Evolutionary conservation across 1,284 basidiomycete species (phyloP).

Genomic region (Trichosporon faecale): DNA sequence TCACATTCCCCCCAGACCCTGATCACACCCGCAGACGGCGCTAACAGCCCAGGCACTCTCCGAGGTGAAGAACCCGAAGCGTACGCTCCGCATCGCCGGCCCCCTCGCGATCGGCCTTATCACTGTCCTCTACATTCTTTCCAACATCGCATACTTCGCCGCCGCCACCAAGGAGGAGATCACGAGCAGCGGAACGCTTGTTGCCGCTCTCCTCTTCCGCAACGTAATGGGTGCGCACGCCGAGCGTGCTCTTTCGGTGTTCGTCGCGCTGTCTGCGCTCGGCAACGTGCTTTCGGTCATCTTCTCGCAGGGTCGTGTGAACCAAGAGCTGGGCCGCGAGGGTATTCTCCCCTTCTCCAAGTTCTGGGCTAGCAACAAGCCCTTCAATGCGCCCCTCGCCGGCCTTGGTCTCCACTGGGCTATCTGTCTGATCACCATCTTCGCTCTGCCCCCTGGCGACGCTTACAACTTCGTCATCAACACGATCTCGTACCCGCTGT

Average conservation of each 20-base stretch:
- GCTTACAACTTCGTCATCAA: constrained; percentile 56
- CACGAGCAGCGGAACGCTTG: constrained; percentile 36
- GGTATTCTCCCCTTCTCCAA: constrained; percentile 47
- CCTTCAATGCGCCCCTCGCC: constrained; percentile 39
- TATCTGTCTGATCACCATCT: constrained; percentile 59
- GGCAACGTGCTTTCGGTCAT: constrained; percentile 47
- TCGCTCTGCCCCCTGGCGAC: constrained; percentile 59
- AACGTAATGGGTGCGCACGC: constrained; percentile 14
- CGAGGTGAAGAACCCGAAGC: constrained; percentile 51
- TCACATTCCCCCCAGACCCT: no score
- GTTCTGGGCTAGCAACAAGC: constrained; percentile 40
- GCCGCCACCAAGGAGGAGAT: constrained; percentile 49
- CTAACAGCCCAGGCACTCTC: constrained; percentile 1
- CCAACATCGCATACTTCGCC: constrained; percentile 51
- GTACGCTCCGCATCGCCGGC: constrained; percentile 38
- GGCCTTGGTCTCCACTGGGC: constrained; percentile 44
- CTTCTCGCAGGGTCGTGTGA: constrained; percentile 52
- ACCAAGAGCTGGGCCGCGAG: constrained; percentile 47
- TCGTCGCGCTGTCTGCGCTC: constrained; percentile 49
- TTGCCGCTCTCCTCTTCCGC: constrained; percentile 36
- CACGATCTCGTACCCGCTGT: constrained; percentile 26
- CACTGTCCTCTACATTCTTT: constrained; percentile 38
- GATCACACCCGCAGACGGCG: not conserved
- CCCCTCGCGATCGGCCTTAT: constrained; percentile 36
- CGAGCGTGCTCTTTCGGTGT: constrained; percentile 30